Percentiles rank a stretch among this genome's conserved stretches.
Evolutionary conservation across 225 moss, liverwort and hornwort genomes (phyloP).

Genomic region (Ulota crispa): DNA sequence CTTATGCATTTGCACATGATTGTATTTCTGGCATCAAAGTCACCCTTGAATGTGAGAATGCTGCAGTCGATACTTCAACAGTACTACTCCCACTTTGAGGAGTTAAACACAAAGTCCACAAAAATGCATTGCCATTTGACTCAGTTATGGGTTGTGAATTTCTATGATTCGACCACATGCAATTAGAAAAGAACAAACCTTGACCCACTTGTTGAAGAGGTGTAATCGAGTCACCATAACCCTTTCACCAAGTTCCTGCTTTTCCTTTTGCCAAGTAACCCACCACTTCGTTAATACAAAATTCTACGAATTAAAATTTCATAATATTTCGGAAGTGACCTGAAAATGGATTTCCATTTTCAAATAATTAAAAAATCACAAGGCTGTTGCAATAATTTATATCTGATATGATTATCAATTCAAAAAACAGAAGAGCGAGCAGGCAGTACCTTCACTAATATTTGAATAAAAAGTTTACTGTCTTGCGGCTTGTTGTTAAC

Average conservation of each 20-base stretch:
- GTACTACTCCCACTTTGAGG: background rate
- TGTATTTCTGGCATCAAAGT: constrained; percentile 73
- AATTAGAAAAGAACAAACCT: constrained; percentile 53
- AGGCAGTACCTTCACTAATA: constrained; percentile 75
- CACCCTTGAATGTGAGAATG: background rate
- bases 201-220: constrained; percentile 96
- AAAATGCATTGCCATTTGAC: background rate
- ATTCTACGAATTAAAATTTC: background rate
- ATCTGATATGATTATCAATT: background rate
- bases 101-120: background rate
- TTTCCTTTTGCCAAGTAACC: constrained; percentile 50
- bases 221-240: constrained; percentile 98
- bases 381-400: background rate
- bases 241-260: constrained; percentile 93
- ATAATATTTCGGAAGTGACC: background rate
- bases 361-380: background rate
- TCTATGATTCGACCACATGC: background rate
- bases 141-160: background rate
- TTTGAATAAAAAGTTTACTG: constrained; percentile 77
- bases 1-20: constrained; percentile 83
- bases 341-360: background rate
- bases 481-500: constrained; percentile 96
- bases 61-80: background rate
- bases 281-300: constrained; percentile 2
- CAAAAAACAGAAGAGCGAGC: background rate